Conservation (phyloP, 352 stramenopile genomes). For the Globisporangium mamillatum region DNA sequence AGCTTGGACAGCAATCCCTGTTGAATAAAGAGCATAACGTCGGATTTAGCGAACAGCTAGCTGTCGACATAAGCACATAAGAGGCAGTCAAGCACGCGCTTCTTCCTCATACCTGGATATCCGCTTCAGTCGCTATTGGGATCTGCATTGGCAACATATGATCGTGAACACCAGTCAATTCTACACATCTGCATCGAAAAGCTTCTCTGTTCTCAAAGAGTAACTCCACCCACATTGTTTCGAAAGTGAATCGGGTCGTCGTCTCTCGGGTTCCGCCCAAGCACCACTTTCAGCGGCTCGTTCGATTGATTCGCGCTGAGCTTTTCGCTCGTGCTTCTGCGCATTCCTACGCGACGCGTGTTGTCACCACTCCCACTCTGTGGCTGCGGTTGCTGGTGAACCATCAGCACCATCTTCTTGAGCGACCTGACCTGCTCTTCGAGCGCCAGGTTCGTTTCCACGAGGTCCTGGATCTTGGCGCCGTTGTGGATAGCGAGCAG, state of each 20-base stretch:
- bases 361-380: neutral
- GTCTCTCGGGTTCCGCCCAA: neutral
- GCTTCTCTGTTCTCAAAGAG: neutral
- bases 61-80: no score
- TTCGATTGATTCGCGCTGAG: neutral
- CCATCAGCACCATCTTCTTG: constrained; percentile 33
- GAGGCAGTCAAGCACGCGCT: neutral
- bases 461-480: constrained; percentile 36
- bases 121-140: constrained; percentile 16
- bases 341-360: neutral
- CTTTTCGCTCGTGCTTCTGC: constrained; percentile 3
- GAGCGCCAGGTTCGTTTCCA: constrained; percentile 44
- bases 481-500: constrained; percentile 20
- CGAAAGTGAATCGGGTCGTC: constrained; percentile 9
- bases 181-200: no score
- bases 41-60: neutral
- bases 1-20: constrained; percentile 26
- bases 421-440: constrained; percentile 46
- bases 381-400: constrained; percentile 7
- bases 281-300: constrained; percentile 7
- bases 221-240: constrained; percentile 8
- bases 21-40: neutral
- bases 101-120: constrained; percentile 11
- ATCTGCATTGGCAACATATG: neutral
- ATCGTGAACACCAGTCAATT: no score